These are phyloP conservation scores for Beauveria australis DNA, from an alignment of 2,329 filamentous ascomycete species.

Conservation along the genomic window DNA sequence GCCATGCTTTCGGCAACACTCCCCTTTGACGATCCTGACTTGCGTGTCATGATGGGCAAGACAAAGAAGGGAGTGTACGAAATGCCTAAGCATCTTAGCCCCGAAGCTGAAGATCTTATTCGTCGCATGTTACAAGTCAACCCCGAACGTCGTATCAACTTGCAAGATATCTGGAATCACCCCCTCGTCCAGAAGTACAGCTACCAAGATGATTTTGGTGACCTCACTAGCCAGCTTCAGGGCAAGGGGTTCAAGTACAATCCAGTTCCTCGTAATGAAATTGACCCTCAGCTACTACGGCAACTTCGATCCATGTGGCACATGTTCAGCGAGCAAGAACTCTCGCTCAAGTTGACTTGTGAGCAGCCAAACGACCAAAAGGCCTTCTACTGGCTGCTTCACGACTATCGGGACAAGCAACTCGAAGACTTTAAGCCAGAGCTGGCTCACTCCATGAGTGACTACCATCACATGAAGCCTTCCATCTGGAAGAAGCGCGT, in stretches of 20 bases:
- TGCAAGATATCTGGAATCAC: slow-evolving; percentile 78
- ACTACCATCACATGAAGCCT: slow-evolving; percentile 74
- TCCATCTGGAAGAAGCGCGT: slow-evolving; percentile 50
- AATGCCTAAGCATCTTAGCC: slow-evolving; percentile 54
- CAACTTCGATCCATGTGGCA: slow-evolving; percentile 91
- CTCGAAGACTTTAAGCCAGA: slow-evolving; percentile 79
- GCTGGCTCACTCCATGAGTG: slow-evolving; percentile 77
- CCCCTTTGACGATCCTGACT: slow-evolving; percentile 67
- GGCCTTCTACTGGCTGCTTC: slow-evolving; percentile 79
- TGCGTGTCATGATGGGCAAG: slow-evolving; percentile 53
- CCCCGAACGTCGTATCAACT: slow-evolving; percentile 69
- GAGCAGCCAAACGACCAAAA: slow-evolving; percentile 79
- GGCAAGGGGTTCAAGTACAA: slow-evolving; percentile 55
- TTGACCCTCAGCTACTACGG: slow-evolving; percentile 74
- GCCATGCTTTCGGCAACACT: slow-evolving; percentile 77
- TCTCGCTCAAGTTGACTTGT: slow-evolving; percentile 60
- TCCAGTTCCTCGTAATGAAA: slow-evolving; percentile 52
- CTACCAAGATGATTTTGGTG: slow-evolving; percentile 59
- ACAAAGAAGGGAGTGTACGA: slow-evolving; percentile 53
- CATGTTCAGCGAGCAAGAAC: slow-evolving; percentile 63
- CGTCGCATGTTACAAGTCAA: slow-evolving; percentile 69
- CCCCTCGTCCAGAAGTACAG: slow-evolving; percentile 81
- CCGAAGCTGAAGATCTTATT: slow-evolving; percentile 70
- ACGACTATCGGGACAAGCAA: slow-evolving; percentile 74
- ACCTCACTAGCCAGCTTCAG: slow-evolving; percentile 44